Conservation (phyloP, 2,329 filamentous ascomycete species). For the Trichoderma sp. region DNA sequence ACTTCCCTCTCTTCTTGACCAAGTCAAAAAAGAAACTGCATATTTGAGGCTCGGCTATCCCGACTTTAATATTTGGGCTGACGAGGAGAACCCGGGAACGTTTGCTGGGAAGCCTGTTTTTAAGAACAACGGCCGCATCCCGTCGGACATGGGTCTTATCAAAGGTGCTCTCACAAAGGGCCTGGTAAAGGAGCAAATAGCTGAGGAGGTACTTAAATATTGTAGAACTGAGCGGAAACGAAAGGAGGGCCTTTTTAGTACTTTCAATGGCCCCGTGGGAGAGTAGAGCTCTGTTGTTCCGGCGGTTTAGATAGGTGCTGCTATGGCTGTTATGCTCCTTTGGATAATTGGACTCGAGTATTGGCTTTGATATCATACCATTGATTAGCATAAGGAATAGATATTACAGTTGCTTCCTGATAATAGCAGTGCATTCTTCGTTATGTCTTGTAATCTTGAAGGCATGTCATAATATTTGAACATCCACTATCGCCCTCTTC, state of each 20-base stretch:
- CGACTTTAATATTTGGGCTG: slow-evolving; percentile 39
- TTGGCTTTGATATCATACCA: neutral
- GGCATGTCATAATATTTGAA: slow-evolving; percentile 7
- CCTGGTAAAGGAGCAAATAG: slow-evolving; percentile 45
- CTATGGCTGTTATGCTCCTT: neutral
- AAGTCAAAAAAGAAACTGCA: slow-evolving; percentile 41
- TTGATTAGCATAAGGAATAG: neutral
- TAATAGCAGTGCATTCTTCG: neutral
- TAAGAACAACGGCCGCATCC: slow-evolving; percentile 37
- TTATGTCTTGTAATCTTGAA: neutral
- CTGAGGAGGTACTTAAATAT: slow-evolving; percentile 45
- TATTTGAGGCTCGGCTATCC: slow-evolving; percentile 42
- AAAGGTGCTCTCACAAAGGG: slow-evolving; percentile 41
- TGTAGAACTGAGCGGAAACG: slow-evolving; percentile 38
- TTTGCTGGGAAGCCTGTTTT: slow-evolving; percentile 47
- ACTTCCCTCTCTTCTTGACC: slow-evolving; percentile 32
- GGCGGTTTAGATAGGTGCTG: neutral
- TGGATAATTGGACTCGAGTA: neutral
- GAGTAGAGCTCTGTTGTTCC: neutral
- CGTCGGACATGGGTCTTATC: slow-evolving; percentile 42
- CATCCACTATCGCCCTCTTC: slow-evolving; percentile 38
- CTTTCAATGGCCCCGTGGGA: neutral
- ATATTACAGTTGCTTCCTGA: neutral
- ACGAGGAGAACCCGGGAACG: slow-evolving; percentile 33
- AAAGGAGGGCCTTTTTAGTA: neutral